phyloP scores from a whole-genome alignment of 2,329 filamentous ascomycete species.

The Pseudocercospora crystallina region DNA sequence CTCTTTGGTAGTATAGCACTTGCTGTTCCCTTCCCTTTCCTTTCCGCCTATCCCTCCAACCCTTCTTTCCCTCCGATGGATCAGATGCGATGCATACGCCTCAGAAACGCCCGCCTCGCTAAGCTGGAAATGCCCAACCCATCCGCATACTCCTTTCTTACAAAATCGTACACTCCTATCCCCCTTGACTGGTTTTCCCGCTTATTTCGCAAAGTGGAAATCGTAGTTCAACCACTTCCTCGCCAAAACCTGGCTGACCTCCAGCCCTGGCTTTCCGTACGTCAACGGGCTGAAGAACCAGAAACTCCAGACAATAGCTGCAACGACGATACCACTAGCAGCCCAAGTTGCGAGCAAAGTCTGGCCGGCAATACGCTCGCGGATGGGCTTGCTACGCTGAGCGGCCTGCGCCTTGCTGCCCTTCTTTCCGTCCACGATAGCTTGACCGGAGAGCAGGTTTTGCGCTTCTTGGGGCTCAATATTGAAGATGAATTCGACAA shows the following conservation, averaged over 20 bases:
- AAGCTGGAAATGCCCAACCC: background rate
- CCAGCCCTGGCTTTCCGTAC: constrained; percentile 88
- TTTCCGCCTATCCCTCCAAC: too few relatives aligned
- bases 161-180: constrained; percentile 3
- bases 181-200: background rate
- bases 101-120: background rate
- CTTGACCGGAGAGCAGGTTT: constrained; percentile 45
- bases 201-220: constrained; percentile 94
- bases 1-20: too few relatives aligned
- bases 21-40: too few relatives aligned
- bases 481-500: constrained; percentile 96
- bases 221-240: constrained; percentile 98
- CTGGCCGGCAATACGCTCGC: constrained; percentile 76
- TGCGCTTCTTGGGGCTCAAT: constrained; percentile 69
- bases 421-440: constrained; percentile 37
- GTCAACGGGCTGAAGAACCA: constrained; percentile 93
- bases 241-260: constrained; percentile 71
- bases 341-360: constrained; percentile 78
- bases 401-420: constrained; percentile 36
- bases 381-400: constrained; percentile 67
- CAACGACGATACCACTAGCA: constrained; percentile 68
- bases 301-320: constrained; percentile 72
- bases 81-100: too few relatives aligned
- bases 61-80: too few relatives aligned
- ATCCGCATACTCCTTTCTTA: background rate